Evolutionary conservation across 2,329 filamentous ascomycete species (phyloP).

Genomic region (Sclerotinia nivalis): DNA sequence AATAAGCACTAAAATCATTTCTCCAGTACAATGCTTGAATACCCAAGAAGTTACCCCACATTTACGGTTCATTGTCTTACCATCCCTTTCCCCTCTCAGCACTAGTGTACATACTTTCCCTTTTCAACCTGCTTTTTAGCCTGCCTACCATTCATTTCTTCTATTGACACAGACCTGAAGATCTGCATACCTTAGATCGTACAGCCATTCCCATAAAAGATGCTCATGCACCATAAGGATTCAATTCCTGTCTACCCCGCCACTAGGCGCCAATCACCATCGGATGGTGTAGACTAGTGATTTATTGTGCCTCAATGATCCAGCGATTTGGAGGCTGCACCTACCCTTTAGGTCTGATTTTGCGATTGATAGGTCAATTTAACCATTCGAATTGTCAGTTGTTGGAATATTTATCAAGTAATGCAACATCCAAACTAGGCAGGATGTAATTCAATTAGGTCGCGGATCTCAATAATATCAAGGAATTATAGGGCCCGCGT

Average conservation of each 20-base stretch:
- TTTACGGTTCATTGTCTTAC: background rate
- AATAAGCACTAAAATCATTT: background rate
- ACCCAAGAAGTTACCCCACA: background rate
- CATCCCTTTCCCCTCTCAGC: background rate
- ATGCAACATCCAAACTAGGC: background rate
- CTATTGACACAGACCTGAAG: background rate
- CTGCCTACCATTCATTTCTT: background rate
- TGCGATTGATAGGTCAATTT: background rate
- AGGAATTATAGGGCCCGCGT: background rate
- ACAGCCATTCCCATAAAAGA: background rate
- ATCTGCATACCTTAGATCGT: slow-evolving; percentile 7
- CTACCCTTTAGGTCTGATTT: background rate
- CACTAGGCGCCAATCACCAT: background rate
- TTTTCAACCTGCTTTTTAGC: background rate
- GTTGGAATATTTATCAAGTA: background rate
- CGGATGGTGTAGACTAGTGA: background rate
- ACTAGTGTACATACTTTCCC: background rate
- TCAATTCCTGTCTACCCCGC: background rate
- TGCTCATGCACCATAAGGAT: slow-evolving; percentile 1
- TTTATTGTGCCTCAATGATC: background rate
- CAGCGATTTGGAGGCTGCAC: background rate
- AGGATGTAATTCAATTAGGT: background rate
- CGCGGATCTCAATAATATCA: background rate
- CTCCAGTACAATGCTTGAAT: background rate
- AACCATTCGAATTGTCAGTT: background rate